Base-by-base conservation (phyloP, 306 rosid species). In the Datisca glomerata region DNA sequence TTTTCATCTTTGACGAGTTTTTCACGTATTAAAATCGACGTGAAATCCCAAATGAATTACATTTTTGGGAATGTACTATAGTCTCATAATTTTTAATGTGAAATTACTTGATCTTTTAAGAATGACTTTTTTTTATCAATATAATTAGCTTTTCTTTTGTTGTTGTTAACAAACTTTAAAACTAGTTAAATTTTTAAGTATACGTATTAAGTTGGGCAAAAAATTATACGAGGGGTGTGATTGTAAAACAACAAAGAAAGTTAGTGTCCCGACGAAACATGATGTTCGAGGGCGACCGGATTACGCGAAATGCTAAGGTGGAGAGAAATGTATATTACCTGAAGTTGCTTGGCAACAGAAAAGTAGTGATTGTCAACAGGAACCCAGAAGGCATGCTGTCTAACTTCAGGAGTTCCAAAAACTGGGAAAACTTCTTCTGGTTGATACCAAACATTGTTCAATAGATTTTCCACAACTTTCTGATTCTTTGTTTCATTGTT, bases 401-500 rank as follows among this genome's bases (percentile, higher is more conserved):
- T 39, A 21, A 53, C 59, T 63, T 81, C 91, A 49, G 91, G 91
- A 27, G 36, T 63, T 33, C 86, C 76, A 37, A 63, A 13, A 20
- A 86, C 24, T 0, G 91, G 91, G 34, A 67, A 86, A 21, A 68
- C 39, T 58, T 78, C 76, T 50, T 86, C 96, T n/a, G 80, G 66
- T 56, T 72, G 86, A 42, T 61, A 86, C 93, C 93, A 86, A 2
- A 70, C 71, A 35, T 49, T 78, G 60, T 81, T 86, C 27, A 81
- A 28, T 51, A 72, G 60, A 54, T 75, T 81, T 24, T 51, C 33
- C 8, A 15, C 47, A 23, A 52, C 13, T 7, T 45, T 61, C 3
- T 17, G 51, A 46, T 40, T 34, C 63, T 17, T 23, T 21, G 70
- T 68, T 48, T 34, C 16, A 58, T 55, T 65, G 43, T 40, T 70